Evolutionary conservation across 139 green algal genomes (phyloP).

Genomic region (Coelastrella sp.): DNA sequence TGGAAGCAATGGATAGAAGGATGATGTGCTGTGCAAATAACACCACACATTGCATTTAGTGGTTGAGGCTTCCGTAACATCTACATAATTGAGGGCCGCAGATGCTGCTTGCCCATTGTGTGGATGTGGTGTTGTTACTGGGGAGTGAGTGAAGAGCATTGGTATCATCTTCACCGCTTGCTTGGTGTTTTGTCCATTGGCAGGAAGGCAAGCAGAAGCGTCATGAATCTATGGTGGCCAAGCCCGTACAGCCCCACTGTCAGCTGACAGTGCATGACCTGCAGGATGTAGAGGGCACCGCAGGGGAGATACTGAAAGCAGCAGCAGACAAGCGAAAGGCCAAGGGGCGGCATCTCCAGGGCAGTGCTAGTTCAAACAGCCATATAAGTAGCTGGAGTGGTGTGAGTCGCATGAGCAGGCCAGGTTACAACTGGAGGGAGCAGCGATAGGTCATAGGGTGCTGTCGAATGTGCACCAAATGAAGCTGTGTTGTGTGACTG

Average conservation of each 20-base stretch:
- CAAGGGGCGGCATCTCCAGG: slow-evolving; percentile 5
- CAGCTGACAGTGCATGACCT: slow-evolving; percentile 36
- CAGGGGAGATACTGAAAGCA: slow-evolving; percentile 29
- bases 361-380: background rate
- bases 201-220: slow-evolving; percentile 39
- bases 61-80: too few species aligned
- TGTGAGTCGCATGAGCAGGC: background rate
- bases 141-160: too few species aligned
- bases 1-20: too few species aligned
- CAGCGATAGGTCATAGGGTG: background rate
- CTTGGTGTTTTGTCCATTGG: background rate
- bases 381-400: slow-evolving; percentile 36
- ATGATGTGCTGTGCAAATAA: too few species aligned
- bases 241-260: slow-evolving; percentile 39
- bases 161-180: too few species aligned
- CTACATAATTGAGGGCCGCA: too few species aligned
- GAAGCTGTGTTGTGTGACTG: too few species aligned
- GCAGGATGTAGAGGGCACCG: slow-evolving; percentile 10
- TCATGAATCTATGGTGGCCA: slow-evolving; percentile 20
- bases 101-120: too few species aligned
- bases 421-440: slow-evolving; percentile 15
- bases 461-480: background rate
- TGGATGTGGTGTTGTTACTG: too few species aligned
- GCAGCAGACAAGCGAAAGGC: slow-evolving; percentile 39
- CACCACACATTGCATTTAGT: too few species aligned